Evolutionary conservation across 116 monocot genomes (phyloP), one percentile per base, ranked within the genome.

Genomic region (Posidonia oceanica): DNA sequence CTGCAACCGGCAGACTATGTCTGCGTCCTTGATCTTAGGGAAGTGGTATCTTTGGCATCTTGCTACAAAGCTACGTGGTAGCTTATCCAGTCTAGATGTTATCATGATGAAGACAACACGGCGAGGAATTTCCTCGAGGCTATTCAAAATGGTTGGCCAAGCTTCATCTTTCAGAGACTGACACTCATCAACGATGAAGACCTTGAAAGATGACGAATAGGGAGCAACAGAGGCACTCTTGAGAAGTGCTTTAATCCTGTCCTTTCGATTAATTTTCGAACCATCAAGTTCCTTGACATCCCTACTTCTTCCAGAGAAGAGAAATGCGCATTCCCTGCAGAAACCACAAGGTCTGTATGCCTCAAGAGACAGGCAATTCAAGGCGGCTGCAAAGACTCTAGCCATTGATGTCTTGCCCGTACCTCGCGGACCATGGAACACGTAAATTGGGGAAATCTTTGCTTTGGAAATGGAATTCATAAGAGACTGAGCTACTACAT

Each of bases 371-470:
- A 83, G 72, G 59, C 96, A 96, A 75, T 96, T 96, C 75, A 96
- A 77, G 68, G 84, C 77, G 42, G 96, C 91, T 29, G 96, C 91
- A 72, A 96, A 96, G 63, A 96, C 83, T 68, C 85, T 86, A 17
- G 96, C 96, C 48, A 82, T 81, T 5, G 88, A 86, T 68, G 96
- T 96, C 80, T 96, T 96, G 36, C 96, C 96, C 0, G 88, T 87
- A 1, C 96, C 96, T 18, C 85, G 78, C 6, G 96, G 88, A 60
- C 96, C 96, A 77, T 96, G 87, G 66, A 96, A 91, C 54, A 96
- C 65, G 82, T 96, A 96, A 40, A 96, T 72, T 44, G 96, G 85
- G 70, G 87, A 83, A 72, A 96, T 74, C 60, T 89, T 88, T 78
- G 81, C 78, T 78, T 70, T 91, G 18, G 70, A 81, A 68, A 86